Evolutionary conservation across 768 basidiomycete genomes (phyloP).

Genomic region (Coprinopsis sp.): DNA sequence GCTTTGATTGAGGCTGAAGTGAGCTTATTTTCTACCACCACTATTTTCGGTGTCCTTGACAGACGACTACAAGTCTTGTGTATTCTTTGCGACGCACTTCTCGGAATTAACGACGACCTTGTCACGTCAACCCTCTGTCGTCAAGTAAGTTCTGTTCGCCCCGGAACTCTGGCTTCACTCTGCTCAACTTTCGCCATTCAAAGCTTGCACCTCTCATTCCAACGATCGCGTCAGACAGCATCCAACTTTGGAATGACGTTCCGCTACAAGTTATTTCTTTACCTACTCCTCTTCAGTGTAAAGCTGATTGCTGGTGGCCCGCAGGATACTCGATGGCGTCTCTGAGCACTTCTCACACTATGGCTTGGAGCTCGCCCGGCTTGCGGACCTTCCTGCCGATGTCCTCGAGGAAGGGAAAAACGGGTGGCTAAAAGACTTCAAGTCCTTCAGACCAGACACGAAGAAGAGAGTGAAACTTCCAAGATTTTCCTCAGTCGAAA

Average conservation of each 20-base stretch:
- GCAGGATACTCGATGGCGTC: conserved; percentile 70
- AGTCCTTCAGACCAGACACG: conserved; percentile 49
- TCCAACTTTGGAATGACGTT: conserved; percentile 67
- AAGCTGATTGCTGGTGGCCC: background rate
- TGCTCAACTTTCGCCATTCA: conserved; percentile 1
- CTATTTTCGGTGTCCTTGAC: conserved; percentile 3
- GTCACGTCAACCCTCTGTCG: conserved; percentile 69
- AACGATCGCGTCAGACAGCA: conserved; percentile 52
- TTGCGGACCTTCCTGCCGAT: conserved; percentile 79
- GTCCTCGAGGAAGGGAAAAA: conserved; percentile 60
- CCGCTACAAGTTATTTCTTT: conserved; percentile 61
- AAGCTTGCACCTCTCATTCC: conserved; percentile 80
- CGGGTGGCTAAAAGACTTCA: conserved; percentile 57
- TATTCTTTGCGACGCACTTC: conserved; percentile 94
- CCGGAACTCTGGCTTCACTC: background rate
- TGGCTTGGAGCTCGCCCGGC: conserved; percentile 81
- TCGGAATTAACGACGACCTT: conserved; percentile 74
- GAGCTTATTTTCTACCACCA: conserved; percentile 12
- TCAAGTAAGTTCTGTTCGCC: conserved; percentile 52
- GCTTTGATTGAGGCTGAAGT: conserved; percentile 72
- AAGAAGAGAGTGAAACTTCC: conserved; percentile 59
- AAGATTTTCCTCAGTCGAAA: conserved; percentile 60
- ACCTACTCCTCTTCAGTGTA: background rate
- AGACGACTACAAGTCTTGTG: conserved; percentile 53
- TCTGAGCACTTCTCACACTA: conserved; percentile 65